A percentile compares a stretch with the other conserved stretches of the same genome.
phyloP scores from a whole-genome alignment of 2,329 filamentous ascomycete species.

The Fusarium clavum region DNA sequence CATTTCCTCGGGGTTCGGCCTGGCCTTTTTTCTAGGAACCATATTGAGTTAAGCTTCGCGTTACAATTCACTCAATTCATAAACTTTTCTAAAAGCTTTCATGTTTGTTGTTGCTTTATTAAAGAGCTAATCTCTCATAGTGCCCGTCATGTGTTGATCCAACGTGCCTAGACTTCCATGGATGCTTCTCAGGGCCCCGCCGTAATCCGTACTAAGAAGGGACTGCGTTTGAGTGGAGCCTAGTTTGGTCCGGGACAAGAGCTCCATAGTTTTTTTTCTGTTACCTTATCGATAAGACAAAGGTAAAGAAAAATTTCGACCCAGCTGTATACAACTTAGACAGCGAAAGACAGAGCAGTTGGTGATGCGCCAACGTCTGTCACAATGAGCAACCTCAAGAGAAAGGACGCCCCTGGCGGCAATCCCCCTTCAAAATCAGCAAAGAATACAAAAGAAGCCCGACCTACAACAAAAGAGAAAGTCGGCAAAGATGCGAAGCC shows the following conservation, averaged over 20 bases:
- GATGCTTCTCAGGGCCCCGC: slow-evolving; percentile 16
- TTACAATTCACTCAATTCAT: slow-evolving; percentile 17
- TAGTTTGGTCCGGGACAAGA: neutral
- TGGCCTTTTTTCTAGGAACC: slow-evolving; percentile 51
- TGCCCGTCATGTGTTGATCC: slow-evolving; percentile 39
- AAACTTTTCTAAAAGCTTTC: slow-evolving; percentile 4
- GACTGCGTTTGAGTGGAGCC: slow-evolving; percentile 6
- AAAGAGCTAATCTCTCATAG: slow-evolving; percentile 20
- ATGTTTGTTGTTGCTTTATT: slow-evolving; percentile 21
- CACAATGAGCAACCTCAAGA: slow-evolving; percentile 67
- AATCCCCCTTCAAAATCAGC: slow-evolving; percentile 62
- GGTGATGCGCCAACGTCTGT: slow-evolving; percentile 47
- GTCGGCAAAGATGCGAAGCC: slow-evolving; percentile 48
- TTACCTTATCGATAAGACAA: slow-evolving; percentile 35
- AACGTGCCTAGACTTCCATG: slow-evolving; percentile 25
- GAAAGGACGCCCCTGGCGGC: slow-evolving; percentile 67
- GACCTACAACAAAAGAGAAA: slow-evolving; percentile 61
- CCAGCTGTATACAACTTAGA: slow-evolving; percentile 20
- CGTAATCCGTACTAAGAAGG: slow-evolving; percentile 2
- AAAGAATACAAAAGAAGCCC: slow-evolving; percentile 59
- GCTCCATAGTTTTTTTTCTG: slow-evolving; percentile 17
- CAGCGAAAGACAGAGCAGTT: slow-evolving; percentile 38
- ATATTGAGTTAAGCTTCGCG: slow-evolving; percentile 35
- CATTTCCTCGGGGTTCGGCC: slow-evolving; percentile 46
- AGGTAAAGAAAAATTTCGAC: slow-evolving; percentile 18